phyloP scores from a whole-genome alignment of 441 rosid genomes.

The Isatis lusitanica region DNA sequence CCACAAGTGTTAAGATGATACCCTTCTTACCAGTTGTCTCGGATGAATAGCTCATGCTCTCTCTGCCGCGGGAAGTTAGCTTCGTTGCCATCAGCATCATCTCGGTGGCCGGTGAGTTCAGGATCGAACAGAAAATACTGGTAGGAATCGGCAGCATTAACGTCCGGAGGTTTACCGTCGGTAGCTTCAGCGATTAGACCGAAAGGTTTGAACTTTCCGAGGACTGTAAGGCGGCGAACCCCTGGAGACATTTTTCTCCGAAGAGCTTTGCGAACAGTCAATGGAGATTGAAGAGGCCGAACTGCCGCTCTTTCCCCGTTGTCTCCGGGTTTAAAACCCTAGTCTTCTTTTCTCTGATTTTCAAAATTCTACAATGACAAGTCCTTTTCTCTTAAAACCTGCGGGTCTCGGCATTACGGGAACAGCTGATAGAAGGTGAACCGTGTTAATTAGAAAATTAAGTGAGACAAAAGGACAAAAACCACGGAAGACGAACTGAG shows the following conservation, averaged over 20 bases:
- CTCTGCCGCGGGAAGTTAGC: conserved; percentile 42
- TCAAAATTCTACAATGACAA: neutral
- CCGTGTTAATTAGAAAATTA: neutral
- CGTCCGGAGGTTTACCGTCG: conserved; percentile 60
- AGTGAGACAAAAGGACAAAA: neutral
- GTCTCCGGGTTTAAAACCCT: conserved; percentile 18
- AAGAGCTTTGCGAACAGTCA: conserved; percentile 2
- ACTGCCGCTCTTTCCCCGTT: conserved; percentile 4
- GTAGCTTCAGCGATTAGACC: conserved; percentile 88
- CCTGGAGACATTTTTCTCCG: conserved; percentile 53
- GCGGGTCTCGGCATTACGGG: neutral
- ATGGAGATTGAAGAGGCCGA: conserved; percentile 11
- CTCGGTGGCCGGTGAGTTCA: conserved; percentile 50
- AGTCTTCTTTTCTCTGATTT: neutral
- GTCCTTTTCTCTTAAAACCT: neutral
- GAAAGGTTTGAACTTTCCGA: conserved; percentile 95
- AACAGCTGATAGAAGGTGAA: conserved; percentile 11
- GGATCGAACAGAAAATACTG: conserved; percentile 87
- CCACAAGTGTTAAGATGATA: neutral
- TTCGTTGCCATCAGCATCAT: conserved; percentile 41
- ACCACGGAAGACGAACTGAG: neutral
- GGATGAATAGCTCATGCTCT: conserved; percentile 87
- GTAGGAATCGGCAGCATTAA: conserved; percentile 47
- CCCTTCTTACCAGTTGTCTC: conserved; percentile 66
- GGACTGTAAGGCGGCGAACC: conserved; percentile 68